Percentiles rank a stretch among this genome's conserved stretches.
Conservation (phyloP, 2,329 filamentous ascomycete genomes). For the Pezicula neosporulosa region DNA sequence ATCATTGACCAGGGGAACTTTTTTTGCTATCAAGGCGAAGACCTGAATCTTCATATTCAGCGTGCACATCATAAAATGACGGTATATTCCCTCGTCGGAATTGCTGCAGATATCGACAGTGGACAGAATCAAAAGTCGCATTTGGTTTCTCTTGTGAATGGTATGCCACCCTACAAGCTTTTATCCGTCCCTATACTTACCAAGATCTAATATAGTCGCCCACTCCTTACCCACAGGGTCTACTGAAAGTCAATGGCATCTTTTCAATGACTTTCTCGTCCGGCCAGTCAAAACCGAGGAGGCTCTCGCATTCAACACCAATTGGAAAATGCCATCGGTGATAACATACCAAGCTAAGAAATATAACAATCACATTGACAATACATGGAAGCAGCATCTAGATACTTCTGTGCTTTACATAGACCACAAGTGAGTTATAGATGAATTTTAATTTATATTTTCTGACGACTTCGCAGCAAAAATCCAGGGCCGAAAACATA, state of each 20-base stretch:
- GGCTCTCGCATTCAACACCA: constrained; percentile 81
- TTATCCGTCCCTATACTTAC: not conserved
- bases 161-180: constrained; percentile 37
- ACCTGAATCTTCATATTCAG: constrained; percentile 76
- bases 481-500: constrained; percentile 52
- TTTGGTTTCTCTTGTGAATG: constrained; percentile 86
- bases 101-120: constrained; percentile 86
- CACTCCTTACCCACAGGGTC: constrained; percentile 60
- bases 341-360: constrained; percentile 81
- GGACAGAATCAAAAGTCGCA: constrained; percentile 84
- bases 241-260: constrained; percentile 75
- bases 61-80: constrained; percentile 76
- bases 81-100: constrained; percentile 87
- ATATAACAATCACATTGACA: constrained; percentile 78
- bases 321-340: constrained; percentile 91
- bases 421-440: constrained; percentile 50
- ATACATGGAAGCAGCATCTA: constrained; percentile 78
- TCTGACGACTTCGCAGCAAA: constrained; percentile 31
- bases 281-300: constrained; percentile 76
- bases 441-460: not conserved
- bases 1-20: constrained; percentile 89
- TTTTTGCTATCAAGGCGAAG: constrained; percentile 91
- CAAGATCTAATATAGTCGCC: constrained; percentile 45
- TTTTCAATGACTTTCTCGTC: constrained; percentile 97
- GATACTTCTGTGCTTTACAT: constrained; percentile 83